Base-by-base conservation (phyloP, 768 basidiomycete species). In the Hemileccinum rubropunctum region DNA sequence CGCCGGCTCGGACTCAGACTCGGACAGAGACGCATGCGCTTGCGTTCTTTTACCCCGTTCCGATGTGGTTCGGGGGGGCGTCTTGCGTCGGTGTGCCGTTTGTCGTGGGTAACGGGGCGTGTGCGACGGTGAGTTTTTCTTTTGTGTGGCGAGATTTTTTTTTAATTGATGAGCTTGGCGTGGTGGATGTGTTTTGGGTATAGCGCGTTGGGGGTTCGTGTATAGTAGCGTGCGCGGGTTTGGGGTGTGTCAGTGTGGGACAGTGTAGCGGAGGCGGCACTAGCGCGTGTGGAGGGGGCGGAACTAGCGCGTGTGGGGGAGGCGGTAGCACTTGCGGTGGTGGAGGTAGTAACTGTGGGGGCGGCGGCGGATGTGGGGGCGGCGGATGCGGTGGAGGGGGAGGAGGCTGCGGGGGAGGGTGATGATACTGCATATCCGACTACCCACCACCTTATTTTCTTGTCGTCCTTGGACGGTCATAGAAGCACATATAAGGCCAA, bases 41-140 rank as follows among this genome's bases (percentile, higher is more conserved):
- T 4, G 32, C 54, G 2, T 57, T 57, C 18, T 46, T 57, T 6
- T 57, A 57, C 14, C 56, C 56, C 13, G 5, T 57, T 3, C 56
- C 56, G 4, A 1, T 57, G 4, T 37, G 20, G 30, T 11, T 11
- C 14, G 46, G 42, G 6, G 9, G 13, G 6, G 43, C 21, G 13
- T 28, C 47, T 23, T 48, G 56, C 5, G 45, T 57, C 21, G 4
- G 5, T 17, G 32, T 11, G 6, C 47, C 53, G 3, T 42, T 28
- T 6, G 23, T 57, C 18, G n/a, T 51, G 7, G 33, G 12, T 1
- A 11, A 12, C 3, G 32, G 55, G 6, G 38, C 14, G 3, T 51
- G 56, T 26, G 41, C 55, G 20, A 44, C 45, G 33, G 56, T 51
- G 17, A 26, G 56, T 37, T 3, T 41, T 38, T 35, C 10, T 20